These are phyloP conservation scores for Solanum clarkiae DNA, from an alignment of 257 asterid genomes.

Conservation along the genomic window DNA sequence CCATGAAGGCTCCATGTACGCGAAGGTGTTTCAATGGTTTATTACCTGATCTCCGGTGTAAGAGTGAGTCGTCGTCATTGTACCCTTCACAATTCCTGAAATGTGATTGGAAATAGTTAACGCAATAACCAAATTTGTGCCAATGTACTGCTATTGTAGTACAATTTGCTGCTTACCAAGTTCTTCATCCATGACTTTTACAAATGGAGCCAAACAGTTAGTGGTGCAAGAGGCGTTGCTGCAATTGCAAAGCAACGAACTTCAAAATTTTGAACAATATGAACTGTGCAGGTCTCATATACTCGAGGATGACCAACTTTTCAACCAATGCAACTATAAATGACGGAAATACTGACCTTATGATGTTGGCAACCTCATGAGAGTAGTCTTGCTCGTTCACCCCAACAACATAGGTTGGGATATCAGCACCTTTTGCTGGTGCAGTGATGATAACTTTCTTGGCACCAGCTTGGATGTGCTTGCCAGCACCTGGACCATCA, in stretches of 20 bases:
- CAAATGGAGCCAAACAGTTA: slow-evolving; percentile 94
- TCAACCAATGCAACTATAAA: not conserved
- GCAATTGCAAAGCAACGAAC: slow-evolving; percentile 4
- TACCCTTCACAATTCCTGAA: slow-evolving; percentile 90
- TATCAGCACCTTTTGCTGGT: slow-evolving; percentile 94
- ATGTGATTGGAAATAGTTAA: not conserved
- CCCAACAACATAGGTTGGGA: slow-evolving; percentile 87
- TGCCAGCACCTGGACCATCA: slow-evolving; percentile 96
- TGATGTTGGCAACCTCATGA: slow-evolving; percentile 68
- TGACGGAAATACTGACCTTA: slow-evolving; percentile 33
- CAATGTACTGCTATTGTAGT: not conserved
- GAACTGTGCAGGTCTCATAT: not conserved
- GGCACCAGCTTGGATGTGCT: slow-evolving; percentile 97
- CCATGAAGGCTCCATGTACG: not conserved
- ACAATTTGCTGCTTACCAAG: slow-evolving; percentile 32
- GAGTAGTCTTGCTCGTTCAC: slow-evolving; percentile 73
- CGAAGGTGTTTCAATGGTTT: not conserved
- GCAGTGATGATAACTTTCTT: slow-evolving; percentile 94
- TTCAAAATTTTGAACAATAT: not conserved
- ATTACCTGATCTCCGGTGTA: slow-evolving; percentile 94
- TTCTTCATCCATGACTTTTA: slow-evolving; percentile 75
- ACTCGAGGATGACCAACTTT: not conserved
- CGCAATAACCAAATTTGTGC: not conserved
- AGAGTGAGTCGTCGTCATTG: slow-evolving; percentile 95
- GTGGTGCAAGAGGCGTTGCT: slow-evolving; percentile 98